Base-by-base conservation (phyloP, 2,329 filamentous ascomycete species). In the Chalaropsis thielavioides region DNA sequence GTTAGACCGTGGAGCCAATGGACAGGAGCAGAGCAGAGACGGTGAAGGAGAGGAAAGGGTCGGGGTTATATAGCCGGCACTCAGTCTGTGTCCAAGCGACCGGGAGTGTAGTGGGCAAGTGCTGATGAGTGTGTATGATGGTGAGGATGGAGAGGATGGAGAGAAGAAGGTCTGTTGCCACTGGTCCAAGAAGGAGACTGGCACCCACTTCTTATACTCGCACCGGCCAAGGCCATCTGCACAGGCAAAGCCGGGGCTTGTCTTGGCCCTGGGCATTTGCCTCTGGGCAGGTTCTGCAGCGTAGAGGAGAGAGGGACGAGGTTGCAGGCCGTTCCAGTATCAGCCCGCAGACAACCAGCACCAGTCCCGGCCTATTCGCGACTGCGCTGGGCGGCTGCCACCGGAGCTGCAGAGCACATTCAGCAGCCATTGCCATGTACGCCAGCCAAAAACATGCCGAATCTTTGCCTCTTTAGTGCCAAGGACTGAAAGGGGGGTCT, bases 121-220 rank as follows among this genome's bases (percentile, higher is more conserved):
- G 46, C 10, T 24, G 11, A 51, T 51, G 19, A 10, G 8, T 38
- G 2, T 41, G 24, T n/a, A 59, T 7, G 27, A 62, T 11, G 24
- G 15, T 51, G 46, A 15, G 22, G 17, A 51, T 24, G 46, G 46
- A 11, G 46, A 22, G 15, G 44, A 8, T 31, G 46, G 60, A 19
- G 17, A 44, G 54, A 62, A 54, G 24, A 51, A 35, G 19, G 22
- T n/a, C 15, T 46, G 4, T 46, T 46, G 43, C 43, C 43, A 46
- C 43, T 46, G 43, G n/a, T 10, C 27, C 4, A 40, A 35, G 43
- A 38, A 38, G 31, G 43, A 35, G 54, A 58, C 54, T 2, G 31
- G 13, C 17, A 58, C 27, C 8, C 54, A 58, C 54, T 58, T 58
- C 54, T 58, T 58, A 58, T 58, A 58, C 54, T 58, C 54, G 27